A percentile compares a stretch with the other conserved stretches of the same genome.
These are phyloP conservation scores for Jacaranda mimosifolia DNA, from an alignment of 257 asterid genomes.

Conservation along the genomic window DNA sequence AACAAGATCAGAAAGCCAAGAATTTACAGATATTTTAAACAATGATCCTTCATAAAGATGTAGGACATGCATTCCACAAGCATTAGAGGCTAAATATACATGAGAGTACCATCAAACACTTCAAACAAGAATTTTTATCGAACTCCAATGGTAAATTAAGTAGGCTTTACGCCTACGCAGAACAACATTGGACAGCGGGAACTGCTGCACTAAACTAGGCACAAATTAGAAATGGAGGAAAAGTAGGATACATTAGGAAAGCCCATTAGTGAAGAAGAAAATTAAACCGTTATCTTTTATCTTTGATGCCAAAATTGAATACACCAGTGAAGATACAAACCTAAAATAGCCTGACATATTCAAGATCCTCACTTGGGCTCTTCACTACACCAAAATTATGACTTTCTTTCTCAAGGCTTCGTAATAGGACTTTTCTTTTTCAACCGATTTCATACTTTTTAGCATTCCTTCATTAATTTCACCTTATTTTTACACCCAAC, in stretches of 20 bases:
- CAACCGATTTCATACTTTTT: conserved; percentile 15
- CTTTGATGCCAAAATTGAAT: neutral
- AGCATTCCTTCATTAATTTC: neutral
- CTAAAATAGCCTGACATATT: neutral
- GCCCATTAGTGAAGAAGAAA: neutral
- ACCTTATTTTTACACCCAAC: neutral
- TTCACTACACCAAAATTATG: conserved; percentile 13
- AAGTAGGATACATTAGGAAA: neutral
- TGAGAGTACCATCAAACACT: neutral
- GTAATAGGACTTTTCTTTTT: too few relatives aligned
- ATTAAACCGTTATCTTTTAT: neutral
- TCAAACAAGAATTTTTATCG: neutral
- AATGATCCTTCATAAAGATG: conserved; percentile 8
- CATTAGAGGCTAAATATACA: conserved; percentile 9
- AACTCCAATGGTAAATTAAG: neutral
- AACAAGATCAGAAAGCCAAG: neutral
- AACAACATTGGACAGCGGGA: neutral
- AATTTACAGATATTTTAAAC: neutral
- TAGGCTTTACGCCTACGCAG: neutral
- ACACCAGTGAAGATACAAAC: neutral
- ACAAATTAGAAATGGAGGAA: neutral
- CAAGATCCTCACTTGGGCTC: conserved; percentile 19
- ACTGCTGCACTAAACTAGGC: neutral
- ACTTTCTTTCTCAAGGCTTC: conserved; percentile 5
- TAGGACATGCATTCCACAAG: neutral